Evolutionary conservation across 148 eudicot genomes (phyloP).

Genomic region (Camellia sinensis): DNA sequence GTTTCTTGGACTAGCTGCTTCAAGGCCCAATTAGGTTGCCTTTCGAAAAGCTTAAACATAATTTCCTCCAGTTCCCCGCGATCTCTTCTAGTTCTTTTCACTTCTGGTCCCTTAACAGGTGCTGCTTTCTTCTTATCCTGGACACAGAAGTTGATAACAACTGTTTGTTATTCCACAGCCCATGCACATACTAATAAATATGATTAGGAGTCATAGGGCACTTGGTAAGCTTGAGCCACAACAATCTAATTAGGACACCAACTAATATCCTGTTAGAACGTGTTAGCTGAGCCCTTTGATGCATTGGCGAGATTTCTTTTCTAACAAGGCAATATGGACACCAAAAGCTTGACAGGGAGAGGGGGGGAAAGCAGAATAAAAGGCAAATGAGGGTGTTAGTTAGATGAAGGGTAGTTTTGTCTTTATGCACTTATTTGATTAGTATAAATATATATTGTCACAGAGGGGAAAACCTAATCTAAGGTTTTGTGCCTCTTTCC

Average conservation of each 20-base stretch:
- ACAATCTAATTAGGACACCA: not conserved
- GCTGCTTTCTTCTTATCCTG: conserved; percentile 81
- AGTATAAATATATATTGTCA: too few relatives aligned
- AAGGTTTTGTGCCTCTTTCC: too few relatives aligned
- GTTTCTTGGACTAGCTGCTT: conserved; percentile 95
- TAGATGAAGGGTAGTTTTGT: too few relatives aligned
- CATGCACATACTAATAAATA: not conserved
- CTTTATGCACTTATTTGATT: too few relatives aligned
- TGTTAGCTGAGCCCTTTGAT: not conserved
- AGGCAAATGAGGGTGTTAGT: not conserved
- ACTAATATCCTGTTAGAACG: not conserved
- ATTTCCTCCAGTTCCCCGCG: conserved; percentile 94
- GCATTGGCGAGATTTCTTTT: not conserved
- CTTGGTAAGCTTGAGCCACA: not conserved
- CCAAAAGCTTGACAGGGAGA: not conserved
- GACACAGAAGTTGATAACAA: not conserved
- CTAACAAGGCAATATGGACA: not conserved
- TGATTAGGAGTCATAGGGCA: not conserved
- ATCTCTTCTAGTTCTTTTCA: conserved; percentile 93
- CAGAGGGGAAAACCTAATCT: too few relatives aligned
- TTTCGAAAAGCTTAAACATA: conserved; percentile 93
- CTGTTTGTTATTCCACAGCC: not conserved
- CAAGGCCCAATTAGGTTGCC: conserved; percentile 93
- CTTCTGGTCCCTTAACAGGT: conserved; percentile 80
- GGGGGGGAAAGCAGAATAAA: not conserved